Evolutionary conservation across 2,329 filamentous ascomycete species (phyloP), one percentile per base, ranked within the genome.

Genomic region (Lachnellula arida): DNA sequence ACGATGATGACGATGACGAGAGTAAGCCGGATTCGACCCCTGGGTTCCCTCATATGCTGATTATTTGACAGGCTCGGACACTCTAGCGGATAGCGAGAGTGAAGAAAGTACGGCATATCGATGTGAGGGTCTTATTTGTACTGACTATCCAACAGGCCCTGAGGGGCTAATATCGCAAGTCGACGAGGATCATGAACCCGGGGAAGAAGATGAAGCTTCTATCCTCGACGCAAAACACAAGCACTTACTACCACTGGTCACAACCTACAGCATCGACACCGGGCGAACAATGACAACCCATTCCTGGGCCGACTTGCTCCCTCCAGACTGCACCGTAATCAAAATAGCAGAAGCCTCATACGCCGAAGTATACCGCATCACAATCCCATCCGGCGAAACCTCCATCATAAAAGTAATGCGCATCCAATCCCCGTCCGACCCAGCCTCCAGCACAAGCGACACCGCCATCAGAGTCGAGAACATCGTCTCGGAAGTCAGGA

Each of bases 301-400:
- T 7, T 53, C 56, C 4, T 87, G 84, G 83, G 70, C 75, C 32
- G 81, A 85, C 51, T 74, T 86, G 32, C 82, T 82, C 49, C 78
- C 79, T 0, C 70, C 74, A 0, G 76, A 74, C 15, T 78, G 81
- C 63, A 69, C 70, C 37, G 81, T 86, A 49, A 75, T 76, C 44
- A 87, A 87, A 70, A 86, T 87, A 50, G 83, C 84, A 9, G 84
- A 87, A 66, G 83, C 84, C 5, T 86, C 84, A 2, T 87, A 81
- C 62, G 82, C 84, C 5, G 84, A 87, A 66, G 82, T 87, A 9
- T 87, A 86, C 63, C 81, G 82, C 9, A 76, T 86, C 60, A 80
- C 74, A 47, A 86, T 84, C 64, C 73, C 76, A 46, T 74, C 77
- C 15, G 82, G 82, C 19, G 15, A 17, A 8, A 83, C 79, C 25